These are phyloP conservation scores for Metschnikowia continentalis DNA, from an alignment of 805 yeast species.

Conservation along the genomic window DNA sequence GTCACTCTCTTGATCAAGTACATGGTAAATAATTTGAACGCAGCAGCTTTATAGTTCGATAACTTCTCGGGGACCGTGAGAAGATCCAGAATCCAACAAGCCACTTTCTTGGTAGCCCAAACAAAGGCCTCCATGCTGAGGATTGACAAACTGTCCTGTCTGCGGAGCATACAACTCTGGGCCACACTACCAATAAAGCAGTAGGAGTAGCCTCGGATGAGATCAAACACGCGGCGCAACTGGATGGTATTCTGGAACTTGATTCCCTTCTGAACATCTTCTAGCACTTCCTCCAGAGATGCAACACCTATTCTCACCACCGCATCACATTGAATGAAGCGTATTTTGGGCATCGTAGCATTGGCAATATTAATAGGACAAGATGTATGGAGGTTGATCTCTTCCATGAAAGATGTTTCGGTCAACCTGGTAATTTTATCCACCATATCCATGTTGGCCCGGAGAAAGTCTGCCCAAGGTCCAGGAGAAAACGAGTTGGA, in stretches of 20 bases:
- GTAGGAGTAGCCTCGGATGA: constrained; percentile 1
- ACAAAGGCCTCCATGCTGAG: constrained; percentile 22
- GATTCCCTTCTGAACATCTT: constrained; percentile 36
- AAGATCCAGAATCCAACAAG: constrained; percentile 23
- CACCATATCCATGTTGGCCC: constrained; percentile 23
- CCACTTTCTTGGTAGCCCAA: constrained; percentile 33
- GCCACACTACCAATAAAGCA: constrained; percentile 25
- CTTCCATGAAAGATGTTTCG: constrained; percentile 54
- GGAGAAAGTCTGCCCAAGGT: constrained; percentile 4
- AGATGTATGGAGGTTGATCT: constrained; percentile 44
- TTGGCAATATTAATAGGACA: constrained; percentile 7
- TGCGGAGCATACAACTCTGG: constrained; percentile 44
- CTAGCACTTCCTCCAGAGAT: neutral
- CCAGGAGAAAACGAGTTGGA: neutral
- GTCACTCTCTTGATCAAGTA: constrained; percentile 30
- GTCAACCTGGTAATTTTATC: constrained; percentile 43
- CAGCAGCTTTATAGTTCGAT: constrained; percentile 15
- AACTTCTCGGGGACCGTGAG: constrained; percentile 18
- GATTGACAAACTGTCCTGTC: constrained; percentile 37
- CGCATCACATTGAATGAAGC: neutral
- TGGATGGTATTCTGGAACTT: constrained; percentile 61
- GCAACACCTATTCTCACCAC: neutral
- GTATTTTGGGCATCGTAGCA: neutral
- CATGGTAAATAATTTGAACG: constrained; percentile 33
- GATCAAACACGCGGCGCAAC: constrained; percentile 29